Conservation (phyloP, 495 filamentous ascomycete genomes). For the Podospora fimiseda region DNA sequence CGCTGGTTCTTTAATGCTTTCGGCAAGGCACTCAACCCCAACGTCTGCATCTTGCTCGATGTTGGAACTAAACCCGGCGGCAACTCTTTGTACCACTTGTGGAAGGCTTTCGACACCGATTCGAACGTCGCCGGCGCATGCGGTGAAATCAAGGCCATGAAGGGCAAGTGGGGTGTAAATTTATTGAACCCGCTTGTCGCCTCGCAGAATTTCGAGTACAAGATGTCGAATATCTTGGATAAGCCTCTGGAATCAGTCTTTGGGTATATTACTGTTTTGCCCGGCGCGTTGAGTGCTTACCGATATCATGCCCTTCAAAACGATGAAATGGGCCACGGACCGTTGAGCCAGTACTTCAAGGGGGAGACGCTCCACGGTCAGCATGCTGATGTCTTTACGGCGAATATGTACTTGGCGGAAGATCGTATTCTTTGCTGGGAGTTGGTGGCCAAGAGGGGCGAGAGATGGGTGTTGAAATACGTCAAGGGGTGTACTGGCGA, state of each 20-base stretch:
- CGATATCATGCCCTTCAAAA: constrained; percentile 96
- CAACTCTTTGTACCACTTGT: constrained; percentile 91
- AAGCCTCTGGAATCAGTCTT: constrained; percentile 97
- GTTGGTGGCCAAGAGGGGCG: constrained; percentile 88
- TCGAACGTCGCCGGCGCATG: constrained; percentile 94
- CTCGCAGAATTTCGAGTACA: constrained; percentile 99
- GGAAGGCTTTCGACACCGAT: constrained; percentile 98
- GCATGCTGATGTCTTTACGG: constrained; percentile 96
- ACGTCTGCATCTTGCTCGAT: constrained; percentile 93
- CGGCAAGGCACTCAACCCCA: constrained; percentile 83
- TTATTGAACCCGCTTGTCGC: constrained; percentile 93
- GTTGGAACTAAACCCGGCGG: constrained; percentile 86
- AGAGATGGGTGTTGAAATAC: constrained; percentile 96
- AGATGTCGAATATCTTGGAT: constrained; percentile 98
- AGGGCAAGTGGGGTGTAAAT: constrained; percentile 73
- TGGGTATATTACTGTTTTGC: constrained; percentile 94
- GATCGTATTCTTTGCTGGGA: constrained; percentile 99
- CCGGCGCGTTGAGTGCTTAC: constrained; percentile 91
- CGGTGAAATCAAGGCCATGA: constrained; percentile 95
- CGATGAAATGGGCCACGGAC: constrained; percentile 89
- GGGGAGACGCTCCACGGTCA: constrained; percentile 95
- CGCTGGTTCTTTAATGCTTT: constrained; percentile 99
- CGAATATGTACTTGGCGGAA: constrained; percentile 98
- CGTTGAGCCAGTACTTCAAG: constrained; percentile 98
- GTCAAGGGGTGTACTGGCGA: constrained; percentile 93